Percentiles rank a stretch among this genome's conserved stretches.
Conservation (phyloP, 2,329 filamentous ascomycete species). For the Claviceps spartinae region DNA sequence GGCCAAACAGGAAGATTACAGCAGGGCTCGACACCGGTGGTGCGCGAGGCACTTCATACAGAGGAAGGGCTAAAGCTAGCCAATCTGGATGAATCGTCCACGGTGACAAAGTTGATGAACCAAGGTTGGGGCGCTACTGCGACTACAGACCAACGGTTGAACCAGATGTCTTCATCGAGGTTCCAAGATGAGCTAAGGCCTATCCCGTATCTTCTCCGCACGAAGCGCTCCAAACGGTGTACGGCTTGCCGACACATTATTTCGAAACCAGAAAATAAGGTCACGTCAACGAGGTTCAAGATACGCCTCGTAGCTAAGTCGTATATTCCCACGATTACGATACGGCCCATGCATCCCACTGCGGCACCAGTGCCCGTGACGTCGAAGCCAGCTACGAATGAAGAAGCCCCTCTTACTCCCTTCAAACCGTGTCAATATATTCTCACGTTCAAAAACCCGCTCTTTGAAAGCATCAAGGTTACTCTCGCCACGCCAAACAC, state of each 20-base stretch:
- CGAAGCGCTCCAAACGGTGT: slow-evolving; percentile 89
- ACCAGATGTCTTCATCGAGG: slow-evolving; percentile 39
- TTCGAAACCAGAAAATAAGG: slow-evolving; percentile 84
- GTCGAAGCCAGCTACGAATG: slow-evolving; percentile 17
- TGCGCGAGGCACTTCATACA: slow-evolving; percentile 63
- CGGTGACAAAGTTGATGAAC: slow-evolving; percentile 44
- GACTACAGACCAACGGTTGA: slow-evolving; percentile 33
- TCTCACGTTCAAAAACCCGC: slow-evolving; percentile 81
- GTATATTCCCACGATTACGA: slow-evolving; percentile 72
- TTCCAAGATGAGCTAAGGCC: slow-evolving; percentile 69
- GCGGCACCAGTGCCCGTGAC: slow-evolving; percentile 21
- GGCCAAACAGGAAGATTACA: slow-evolving; percentile 49
- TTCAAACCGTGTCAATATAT: slow-evolving; percentile 62
- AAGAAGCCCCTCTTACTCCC: slow-evolving; percentile 33
- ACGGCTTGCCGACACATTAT: slow-evolving; percentile 88
- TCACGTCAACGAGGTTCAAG: slow-evolving; percentile 77
- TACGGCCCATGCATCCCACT: slow-evolving; percentile 45
- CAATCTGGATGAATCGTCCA: slow-evolving; percentile 45
- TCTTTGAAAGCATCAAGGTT: slow-evolving; percentile 82
- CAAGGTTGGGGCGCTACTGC: slow-evolving; percentile 52
- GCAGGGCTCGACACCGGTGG: slow-evolving; percentile 53
- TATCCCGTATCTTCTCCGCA: slow-evolving; percentile 68
- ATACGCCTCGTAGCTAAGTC: slow-evolving; percentile 81
- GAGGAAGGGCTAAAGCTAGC: slow-evolving; percentile 59
- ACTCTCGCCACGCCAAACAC: slow-evolving; percentile 72